Conservation (phyloP, 139 green algal species). For the Spirogloea muscicola region DNA sequence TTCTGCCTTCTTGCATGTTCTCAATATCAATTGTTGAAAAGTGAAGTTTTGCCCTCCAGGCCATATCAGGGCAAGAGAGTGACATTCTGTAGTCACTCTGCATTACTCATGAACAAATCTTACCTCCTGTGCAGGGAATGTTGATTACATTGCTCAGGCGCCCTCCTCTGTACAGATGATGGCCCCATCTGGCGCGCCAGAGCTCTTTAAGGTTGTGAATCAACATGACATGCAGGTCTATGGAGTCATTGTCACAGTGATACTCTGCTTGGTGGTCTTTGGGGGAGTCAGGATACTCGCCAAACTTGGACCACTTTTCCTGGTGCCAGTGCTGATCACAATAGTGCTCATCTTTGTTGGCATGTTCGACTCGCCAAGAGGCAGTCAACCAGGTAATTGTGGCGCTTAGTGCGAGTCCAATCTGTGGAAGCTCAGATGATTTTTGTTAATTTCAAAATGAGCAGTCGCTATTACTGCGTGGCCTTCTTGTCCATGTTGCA, state of each 20-base stretch:
- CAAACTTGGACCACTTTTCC: constrained; percentile 42
- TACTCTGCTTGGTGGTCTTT: constrained; percentile 39
- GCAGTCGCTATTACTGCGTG: too few relatives aligned
- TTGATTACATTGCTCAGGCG: too few relatives aligned
- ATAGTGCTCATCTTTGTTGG: constrained; percentile 48
- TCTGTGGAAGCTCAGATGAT: too few relatives aligned
- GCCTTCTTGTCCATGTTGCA: too few relatives aligned
- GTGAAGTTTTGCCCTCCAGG: too few relatives aligned
- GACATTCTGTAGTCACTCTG: too few relatives aligned
- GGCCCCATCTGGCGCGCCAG: neutral
- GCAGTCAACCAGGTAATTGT: neutral
- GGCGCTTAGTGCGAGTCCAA: too few relatives aligned
- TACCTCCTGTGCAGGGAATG: too few relatives aligned
- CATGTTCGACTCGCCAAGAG: constrained; percentile 14
- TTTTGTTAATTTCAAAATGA: too few relatives aligned
- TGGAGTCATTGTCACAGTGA: constrained; percentile 39
- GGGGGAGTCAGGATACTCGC: constrained; percentile 30
- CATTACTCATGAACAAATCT: too few relatives aligned
- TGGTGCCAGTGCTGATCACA: constrained; percentile 42
- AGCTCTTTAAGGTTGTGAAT: constrained; percentile 19
- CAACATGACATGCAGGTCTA: constrained; percentile 48
- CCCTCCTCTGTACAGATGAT: neutral
- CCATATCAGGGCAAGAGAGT: too few relatives aligned
- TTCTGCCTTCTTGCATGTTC: neutral
- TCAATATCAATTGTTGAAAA: too few relatives aligned